A percentile compares a stretch with the other conserved stretches of the same genome.
Conservation (phyloP, 768 basidiomycete species). For the Calocybe cyanea region DNA sequence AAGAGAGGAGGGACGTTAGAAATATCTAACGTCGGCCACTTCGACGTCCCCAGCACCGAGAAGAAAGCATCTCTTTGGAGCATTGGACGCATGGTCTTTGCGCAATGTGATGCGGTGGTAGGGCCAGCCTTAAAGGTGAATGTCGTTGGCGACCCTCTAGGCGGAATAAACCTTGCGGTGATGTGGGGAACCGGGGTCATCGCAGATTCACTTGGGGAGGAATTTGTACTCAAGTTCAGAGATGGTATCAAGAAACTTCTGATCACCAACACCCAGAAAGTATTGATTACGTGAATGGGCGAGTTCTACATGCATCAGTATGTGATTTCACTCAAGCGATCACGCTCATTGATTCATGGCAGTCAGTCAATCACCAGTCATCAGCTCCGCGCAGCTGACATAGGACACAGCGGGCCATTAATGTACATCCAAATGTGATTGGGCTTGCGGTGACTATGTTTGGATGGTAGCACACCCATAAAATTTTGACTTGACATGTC, state of each 20-base stretch:
- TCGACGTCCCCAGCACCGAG: slow-evolving; percentile 7
- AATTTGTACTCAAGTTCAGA: slow-evolving; percentile 19
- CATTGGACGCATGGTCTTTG: slow-evolving; percentile 22
- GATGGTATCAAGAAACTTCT: slow-evolving; percentile 10
- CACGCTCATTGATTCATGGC: too few relatives aligned
- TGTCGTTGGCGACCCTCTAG: slow-evolving; percentile 21
- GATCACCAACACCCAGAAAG: too few relatives aligned
- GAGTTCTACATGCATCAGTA: too few relatives aligned
- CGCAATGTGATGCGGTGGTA: slow-evolving; percentile 25
- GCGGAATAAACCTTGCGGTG: slow-evolving; percentile 22
- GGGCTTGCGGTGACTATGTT: too few relatives aligned
- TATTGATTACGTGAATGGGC: too few relatives aligned
- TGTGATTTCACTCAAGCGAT: too few relatives aligned
- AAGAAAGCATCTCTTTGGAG: slow-evolving; percentile 9
- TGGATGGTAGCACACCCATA: too few relatives aligned
- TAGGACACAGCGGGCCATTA: too few relatives aligned
- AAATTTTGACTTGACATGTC: too few relatives aligned
- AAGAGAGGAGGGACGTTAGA: slow-evolving; percentile 29
- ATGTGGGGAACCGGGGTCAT: slow-evolving; percentile 23
- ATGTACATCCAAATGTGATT: too few relatives aligned
- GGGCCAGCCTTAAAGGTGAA: slow-evolving; percentile 27
- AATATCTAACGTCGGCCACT: slow-evolving; percentile 35
- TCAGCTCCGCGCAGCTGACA: too few relatives aligned
- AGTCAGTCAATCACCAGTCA: too few relatives aligned
- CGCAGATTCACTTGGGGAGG: slow-evolving; percentile 17